Conservation (phyloP, 192 early-diverging fungal genomes). For the Backusella tarrabulga region DNA sequence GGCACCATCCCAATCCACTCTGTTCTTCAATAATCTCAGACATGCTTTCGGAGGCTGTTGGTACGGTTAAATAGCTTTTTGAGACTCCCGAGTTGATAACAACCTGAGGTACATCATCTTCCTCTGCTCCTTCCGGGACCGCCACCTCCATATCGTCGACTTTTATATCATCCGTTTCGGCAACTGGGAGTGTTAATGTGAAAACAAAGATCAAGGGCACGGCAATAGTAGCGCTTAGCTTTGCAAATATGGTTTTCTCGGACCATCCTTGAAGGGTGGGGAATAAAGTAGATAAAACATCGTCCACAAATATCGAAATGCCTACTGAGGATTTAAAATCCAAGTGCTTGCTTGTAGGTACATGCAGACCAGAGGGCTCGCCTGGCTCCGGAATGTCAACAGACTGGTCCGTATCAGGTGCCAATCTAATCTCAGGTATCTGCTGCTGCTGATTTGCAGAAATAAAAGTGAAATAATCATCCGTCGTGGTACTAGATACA, state of each 20-base stretch:
- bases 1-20: constrained; percentile 44
- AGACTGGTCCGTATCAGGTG: constrained; percentile 2
- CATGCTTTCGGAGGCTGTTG: background rate
- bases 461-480: constrained; percentile 30
- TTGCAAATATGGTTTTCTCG: constrained; percentile 42
- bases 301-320: constrained; percentile 11
- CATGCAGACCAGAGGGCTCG: background rate
- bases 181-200: constrained; percentile 61
- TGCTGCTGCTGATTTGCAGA: constrained; percentile 3
- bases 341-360: background rate
- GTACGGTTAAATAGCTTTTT: background rate
- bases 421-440: constrained; percentile 28
- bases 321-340: background rate
- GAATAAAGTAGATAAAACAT: constrained; percentile 43
- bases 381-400: background rate
- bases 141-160: constrained; percentile 27
- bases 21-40: constrained; percentile 8
- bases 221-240: constrained; percentile 44
- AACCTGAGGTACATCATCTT: background rate
- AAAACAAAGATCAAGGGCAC: constrained; percentile 53
- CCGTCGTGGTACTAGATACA: constrained; percentile 13
- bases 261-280: constrained; percentile 57
- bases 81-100: background rate
- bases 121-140: background rate
- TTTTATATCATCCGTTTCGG: constrained; percentile 43